Conservation (phyloP, 352 stramenopile genomes). For the Pythium myriotylum region DNA sequence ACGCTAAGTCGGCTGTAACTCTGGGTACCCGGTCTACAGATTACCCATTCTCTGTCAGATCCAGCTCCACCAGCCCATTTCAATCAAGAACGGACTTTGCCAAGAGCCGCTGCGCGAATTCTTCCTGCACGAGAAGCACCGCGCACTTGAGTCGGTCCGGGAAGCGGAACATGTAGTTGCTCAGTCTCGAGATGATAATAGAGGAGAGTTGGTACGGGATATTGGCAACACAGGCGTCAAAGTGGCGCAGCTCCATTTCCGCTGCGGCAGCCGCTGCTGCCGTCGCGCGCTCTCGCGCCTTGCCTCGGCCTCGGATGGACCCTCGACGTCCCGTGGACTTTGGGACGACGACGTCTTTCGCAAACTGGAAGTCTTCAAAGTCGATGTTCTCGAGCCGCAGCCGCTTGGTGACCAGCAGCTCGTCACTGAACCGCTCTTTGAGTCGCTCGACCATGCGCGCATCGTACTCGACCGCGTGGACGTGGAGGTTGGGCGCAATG, state of each 20-base stretch:
- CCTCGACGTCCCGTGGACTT: slow-evolving; percentile 6
- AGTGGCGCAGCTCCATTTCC: slow-evolving; percentile 25
- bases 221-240: slow-evolving; percentile 84
- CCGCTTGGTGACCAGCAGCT: slow-evolving; percentile 16
- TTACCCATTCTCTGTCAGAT: not conserved
- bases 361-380: slow-evolving; percentile 50
- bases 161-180: slow-evolving; percentile 71
- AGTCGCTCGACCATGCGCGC: slow-evolving; percentile 73
- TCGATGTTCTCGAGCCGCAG: slow-evolving; percentile 44
- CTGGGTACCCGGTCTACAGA: slow-evolving; percentile 55
- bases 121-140: slow-evolving; percentile 84
- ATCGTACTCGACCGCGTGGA: slow-evolving; percentile 81
- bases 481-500: slow-evolving; percentile 42
- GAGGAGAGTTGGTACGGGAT: slow-evolving; percentile 90
- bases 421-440: slow-evolving; percentile 51
- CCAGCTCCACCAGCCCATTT: not conserved
- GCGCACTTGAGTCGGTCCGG: slow-evolving; percentile 55
- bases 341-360: slow-evolving; percentile 5
- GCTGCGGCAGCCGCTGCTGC: slow-evolving; percentile 3
- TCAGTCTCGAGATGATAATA: slow-evolving; percentile 72
- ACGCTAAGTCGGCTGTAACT: slow-evolving; percentile 84
- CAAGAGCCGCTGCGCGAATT: slow-evolving; percentile 78
- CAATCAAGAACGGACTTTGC: slow-evolving; percentile 43
- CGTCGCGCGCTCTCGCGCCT: slow-evolving; percentile 18
- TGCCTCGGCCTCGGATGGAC: slow-evolving; percentile 9